Conservation (phyloP, 331 rosid genomes). For the Pyracantha coccinea region DNA sequence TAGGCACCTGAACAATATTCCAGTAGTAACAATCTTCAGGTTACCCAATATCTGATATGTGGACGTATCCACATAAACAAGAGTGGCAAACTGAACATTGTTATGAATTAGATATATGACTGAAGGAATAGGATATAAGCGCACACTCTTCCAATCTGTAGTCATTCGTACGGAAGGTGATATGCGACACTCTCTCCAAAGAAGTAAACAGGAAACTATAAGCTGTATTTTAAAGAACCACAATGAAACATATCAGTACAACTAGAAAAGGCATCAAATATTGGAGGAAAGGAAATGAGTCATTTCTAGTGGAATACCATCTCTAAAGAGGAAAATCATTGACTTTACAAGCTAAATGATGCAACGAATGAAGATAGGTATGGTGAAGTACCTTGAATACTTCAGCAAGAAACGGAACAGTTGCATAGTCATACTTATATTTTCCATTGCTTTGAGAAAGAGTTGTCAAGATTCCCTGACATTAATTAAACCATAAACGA, state of each 20-base stretch:
- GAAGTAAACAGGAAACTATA: slow-evolving; percentile 64
- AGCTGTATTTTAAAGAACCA: slow-evolving; percentile 39
- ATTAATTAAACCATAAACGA: neutral
- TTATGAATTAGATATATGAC: slow-evolving; percentile 79
- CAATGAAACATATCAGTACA: neutral
- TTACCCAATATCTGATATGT: slow-evolving; percentile 98
- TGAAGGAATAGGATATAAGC: slow-evolving; percentile 77
- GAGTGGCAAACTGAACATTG: slow-evolving; percentile 91
- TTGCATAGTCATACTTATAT: slow-evolving; percentile 81
- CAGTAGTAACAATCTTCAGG: slow-evolving; percentile 91
- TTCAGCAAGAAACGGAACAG: slow-evolving; percentile 92
- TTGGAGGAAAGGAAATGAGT: neutral
- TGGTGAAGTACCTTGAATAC: slow-evolving; percentile 54
- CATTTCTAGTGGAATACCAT: neutral
- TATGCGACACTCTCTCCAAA: slow-evolving; percentile 64
- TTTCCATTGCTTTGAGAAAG: slow-evolving; percentile 75
- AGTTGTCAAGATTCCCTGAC: slow-evolving; percentile 84
- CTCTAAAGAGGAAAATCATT: neutral
- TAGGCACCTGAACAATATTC: slow-evolving; percentile 78
- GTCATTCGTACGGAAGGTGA: slow-evolving; percentile 71
- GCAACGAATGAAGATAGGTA: neutral
- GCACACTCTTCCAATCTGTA: slow-evolving; percentile 68
- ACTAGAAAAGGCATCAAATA: neutral
- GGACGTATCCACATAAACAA: slow-evolving; percentile 85
- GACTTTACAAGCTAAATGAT: neutral